Base-by-base conservation (phyloP, 2,329 filamentous ascomycete genomes). In the Ambrosiella cleistominuta region DNA sequence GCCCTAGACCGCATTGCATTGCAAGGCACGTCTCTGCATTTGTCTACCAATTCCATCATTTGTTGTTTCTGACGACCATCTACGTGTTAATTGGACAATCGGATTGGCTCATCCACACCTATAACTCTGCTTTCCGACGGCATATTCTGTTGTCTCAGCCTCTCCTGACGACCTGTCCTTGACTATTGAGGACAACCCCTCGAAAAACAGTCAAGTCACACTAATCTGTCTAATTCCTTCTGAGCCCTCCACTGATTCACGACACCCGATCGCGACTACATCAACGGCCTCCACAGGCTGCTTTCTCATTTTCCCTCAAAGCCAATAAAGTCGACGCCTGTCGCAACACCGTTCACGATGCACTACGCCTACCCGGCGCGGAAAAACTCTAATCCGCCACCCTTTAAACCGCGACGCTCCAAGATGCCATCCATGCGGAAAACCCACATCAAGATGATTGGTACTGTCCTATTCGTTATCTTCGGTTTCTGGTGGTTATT, bases 281-380 rank as follows among this genome's bases (percentile, higher is more conserved):
- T 9, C 17, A 40, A 54, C 42, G 54, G 57, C 8, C 40, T 11
- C 50, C n/a, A 36, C 44, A 19, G 17, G 55, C 36, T 51, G 19
- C 47, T 19, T 19, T n/a, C 13, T n/a, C 19, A 3, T 19, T 11
- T 11, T 19, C 47, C 3, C 19, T 27, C 19, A n/a, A 36, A 35
- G 27, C 9, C 19, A 11, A 19, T 11, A 11, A 47, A 51, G 47
- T 51, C 47, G 47, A 36, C 47, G 19, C 35, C 47, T 9, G 47
- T 51, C 47, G 47, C 19, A 51, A 56, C 53, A 60, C 27, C 50
- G 51, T 44, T 61, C 66, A 74, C 65, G 64, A 93, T 95, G 88
- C 90, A 95, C 70, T 89, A 91, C 75, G 88, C 90, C 63, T 83
- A 94, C 65, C 89, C 89, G 58, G 81, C 88, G 66, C 85, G 89